These are phyloP conservation scores for Neoscytalidium dimidiatum DNA, from an alignment of 2,329 filamentous ascomycete species.

Conservation along the genomic window DNA sequence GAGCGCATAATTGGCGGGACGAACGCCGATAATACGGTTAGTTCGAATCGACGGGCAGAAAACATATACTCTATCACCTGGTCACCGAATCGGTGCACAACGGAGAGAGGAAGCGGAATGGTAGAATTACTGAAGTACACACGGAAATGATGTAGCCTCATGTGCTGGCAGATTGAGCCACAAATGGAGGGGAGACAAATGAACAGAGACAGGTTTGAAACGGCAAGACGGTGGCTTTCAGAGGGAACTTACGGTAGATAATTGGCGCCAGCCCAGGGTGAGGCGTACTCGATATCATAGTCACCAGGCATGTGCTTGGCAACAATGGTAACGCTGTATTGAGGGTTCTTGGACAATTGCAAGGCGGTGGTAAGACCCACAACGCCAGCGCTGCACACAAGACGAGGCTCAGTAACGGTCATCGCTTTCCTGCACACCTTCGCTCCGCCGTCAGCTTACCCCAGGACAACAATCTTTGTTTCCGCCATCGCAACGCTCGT, in stretches of 20 bases:
- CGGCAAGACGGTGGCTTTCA: background rate
- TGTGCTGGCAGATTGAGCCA: too few species aligned
- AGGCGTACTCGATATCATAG: constrained; percentile 88
- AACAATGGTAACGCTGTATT: constrained; percentile 67
- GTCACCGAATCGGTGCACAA: too few species aligned
- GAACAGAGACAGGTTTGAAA: background rate
- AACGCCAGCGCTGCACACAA: constrained; percentile 59
- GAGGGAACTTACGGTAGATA: constrained; percentile 55
- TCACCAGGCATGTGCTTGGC: constrained; percentile 93
- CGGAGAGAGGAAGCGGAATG: too few species aligned
- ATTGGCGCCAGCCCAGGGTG: constrained; percentile 86
- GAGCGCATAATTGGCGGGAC: background rate
- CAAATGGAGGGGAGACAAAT: background rate
- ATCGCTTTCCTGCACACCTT: background rate
- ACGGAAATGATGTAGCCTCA: too few species aligned
- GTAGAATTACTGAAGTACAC: too few species aligned
- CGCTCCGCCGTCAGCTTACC: constrained; percentile 37
- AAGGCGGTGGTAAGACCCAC: constrained; percentile 67
- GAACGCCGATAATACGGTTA: too few species aligned
- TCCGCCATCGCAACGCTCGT: constrained; percentile 1
- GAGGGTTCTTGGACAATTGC: constrained; percentile 57
- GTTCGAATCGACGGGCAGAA: too few species aligned
- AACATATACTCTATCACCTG: too few species aligned
- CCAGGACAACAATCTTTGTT: constrained; percentile 48
- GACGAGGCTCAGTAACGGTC: constrained; percentile 10